phyloP scores from a whole-genome alignment of 2,329 filamentous ascomycete genomes.

The Juglanconis juglandina region DNA sequence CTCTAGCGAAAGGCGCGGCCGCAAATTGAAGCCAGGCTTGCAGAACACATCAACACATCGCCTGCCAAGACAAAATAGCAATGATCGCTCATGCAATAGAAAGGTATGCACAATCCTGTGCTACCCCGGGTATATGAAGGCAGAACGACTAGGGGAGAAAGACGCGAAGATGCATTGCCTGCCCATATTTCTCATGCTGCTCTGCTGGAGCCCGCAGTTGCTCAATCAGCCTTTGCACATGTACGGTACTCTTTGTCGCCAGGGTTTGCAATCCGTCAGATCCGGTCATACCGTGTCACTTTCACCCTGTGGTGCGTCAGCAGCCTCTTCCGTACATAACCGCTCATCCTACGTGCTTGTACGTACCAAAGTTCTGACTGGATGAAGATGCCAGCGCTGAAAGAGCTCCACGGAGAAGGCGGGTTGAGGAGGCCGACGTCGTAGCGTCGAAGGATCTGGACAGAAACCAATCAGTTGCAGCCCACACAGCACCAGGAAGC shows the following conservation, averaged over 20 bases:
- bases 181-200: background rate
- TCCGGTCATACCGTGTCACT: conserved; percentile 20
- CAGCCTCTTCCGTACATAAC: background rate
- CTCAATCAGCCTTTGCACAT: background rate
- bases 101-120: background rate
- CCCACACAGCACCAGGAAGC: background rate
- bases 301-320: conserved; percentile 18
- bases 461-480: background rate
- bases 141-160: background rate
- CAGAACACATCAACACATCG: background rate
- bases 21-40: background rate
- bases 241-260: background rate
- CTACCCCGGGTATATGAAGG: conserved; percentile 3
- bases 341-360: background rate
- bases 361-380: conserved; percentile 23
- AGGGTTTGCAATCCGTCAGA: background rate
- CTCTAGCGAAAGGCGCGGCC: too few species aligned
- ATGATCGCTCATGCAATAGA: conserved; percentile 3
- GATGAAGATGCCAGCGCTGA: conserved; percentile 27
- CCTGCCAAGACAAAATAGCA: background rate
- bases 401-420: conserved; percentile 23
- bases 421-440: conserved; percentile 25
- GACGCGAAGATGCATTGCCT: background rate
- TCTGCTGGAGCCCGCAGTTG: background rate
- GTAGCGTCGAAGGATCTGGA: conserved; percentile 23